phyloP scores from a whole-genome alignment of 352 stramenopile genomes.

The Phytopythium vexans region DNA sequence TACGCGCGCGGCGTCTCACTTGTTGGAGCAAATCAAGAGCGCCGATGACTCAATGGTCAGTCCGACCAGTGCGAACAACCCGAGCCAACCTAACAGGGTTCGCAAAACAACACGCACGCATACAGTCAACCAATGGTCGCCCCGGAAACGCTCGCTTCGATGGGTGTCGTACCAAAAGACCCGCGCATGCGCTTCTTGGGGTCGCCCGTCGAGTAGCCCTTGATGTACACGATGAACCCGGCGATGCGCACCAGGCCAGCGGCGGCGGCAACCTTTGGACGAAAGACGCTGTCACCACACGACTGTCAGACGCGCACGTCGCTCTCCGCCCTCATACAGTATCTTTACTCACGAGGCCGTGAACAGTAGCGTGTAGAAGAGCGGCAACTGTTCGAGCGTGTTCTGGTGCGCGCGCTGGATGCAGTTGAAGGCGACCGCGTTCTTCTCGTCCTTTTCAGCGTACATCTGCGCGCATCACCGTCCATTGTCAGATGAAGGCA shows the following conservation, averaged over 20 bases:
- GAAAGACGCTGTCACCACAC: constrained; percentile 40
- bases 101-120: background rate
- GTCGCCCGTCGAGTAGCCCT: constrained; percentile 58
- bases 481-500: too few species aligned
- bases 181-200: constrained; percentile 59
- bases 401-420: constrained; percentile 92
- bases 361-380: constrained; percentile 54
- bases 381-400: constrained; percentile 85
- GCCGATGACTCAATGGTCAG: too few species aligned
- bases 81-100: background rate
- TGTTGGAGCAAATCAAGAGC: too few species aligned
- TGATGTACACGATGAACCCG: constrained; percentile 65
- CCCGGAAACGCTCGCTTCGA: background rate
- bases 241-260: constrained; percentile 48
- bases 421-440: constrained; percentile 89
- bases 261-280: constrained; percentile 55
- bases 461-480: constrained; percentile 56
- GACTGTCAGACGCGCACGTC: background rate
- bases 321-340: background rate
- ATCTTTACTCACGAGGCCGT: constrained; percentile 43
- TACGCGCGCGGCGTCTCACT: too few species aligned
- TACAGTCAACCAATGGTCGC: background rate
- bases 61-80: constrained; percentile 1
- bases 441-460: constrained; percentile 84
- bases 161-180: constrained; percentile 36